These are phyloP conservation scores for Heliamphora pulchella DNA, from an alignment of 179 eudicot species.

Conservation along the genomic window DNA sequence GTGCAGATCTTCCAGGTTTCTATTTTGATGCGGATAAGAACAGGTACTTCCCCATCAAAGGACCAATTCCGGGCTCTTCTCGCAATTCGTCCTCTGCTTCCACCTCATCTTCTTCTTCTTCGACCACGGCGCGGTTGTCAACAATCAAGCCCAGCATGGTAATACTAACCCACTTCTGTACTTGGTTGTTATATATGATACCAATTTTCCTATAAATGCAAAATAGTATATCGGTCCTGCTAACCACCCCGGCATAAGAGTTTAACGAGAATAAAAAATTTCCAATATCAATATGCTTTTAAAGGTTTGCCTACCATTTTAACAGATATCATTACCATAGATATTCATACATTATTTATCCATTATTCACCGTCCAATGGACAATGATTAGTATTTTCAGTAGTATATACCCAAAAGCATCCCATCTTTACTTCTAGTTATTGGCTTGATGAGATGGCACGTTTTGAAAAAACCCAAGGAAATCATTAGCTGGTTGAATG, in stretches of 20 bases:
- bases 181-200: not conserved
- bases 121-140: not conserved
- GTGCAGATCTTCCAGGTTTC: constrained; percentile 54
- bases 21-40: constrained; percentile 52
- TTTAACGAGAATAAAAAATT: too few relatives aligned
- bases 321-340: too few relatives aligned
- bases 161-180: not conserved
- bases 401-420: not conserved
- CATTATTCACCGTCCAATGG: too few relatives aligned
- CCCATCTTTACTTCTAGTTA: not conserved
- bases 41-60: constrained; percentile 46
- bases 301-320: too few relatives aligned
- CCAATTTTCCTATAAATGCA: not conserved
- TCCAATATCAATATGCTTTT: too few relatives aligned
- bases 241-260: too few relatives aligned
- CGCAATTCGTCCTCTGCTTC: constrained; percentile 25
- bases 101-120: not conserved
- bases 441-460: not conserved
- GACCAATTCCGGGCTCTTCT: constrained; percentile 48
- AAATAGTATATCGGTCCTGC: too few relatives aligned
- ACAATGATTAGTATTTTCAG: too few relatives aligned
- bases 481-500: not conserved
- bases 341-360: too few relatives aligned
- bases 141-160: constrained; percentile 4
- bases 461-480: not conserved